phyloP scores from a whole-genome alignment of 2,329 filamentous ascomycete genomes.

The Graphium sp. region DNA sequence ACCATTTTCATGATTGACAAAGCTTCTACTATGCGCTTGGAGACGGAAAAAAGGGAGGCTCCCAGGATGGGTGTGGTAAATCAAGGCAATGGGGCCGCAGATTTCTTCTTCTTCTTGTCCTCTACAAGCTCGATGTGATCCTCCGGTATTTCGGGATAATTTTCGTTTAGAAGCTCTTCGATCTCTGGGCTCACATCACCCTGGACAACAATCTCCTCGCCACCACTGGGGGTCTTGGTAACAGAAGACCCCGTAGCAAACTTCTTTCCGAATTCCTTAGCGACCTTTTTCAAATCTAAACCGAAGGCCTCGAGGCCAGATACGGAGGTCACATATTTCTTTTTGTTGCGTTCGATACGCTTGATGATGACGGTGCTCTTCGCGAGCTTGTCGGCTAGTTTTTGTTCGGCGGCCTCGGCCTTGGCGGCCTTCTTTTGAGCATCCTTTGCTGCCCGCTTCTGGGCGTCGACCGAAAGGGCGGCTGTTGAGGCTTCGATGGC shows the following conservation, averaged over 20 bases:
- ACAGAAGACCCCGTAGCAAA: constrained; percentile 90
- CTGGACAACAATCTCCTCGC: constrained; percentile 95
- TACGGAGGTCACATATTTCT: constrained; percentile 92
- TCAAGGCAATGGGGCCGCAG: constrained; percentile 5
- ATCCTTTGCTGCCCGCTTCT: constrained; percentile 91
- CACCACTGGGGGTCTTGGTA: constrained; percentile 70
- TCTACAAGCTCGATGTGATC: constrained; percentile 91
- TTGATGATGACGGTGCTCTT: constrained; percentile 79
- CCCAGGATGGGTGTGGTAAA: too few relatives aligned
- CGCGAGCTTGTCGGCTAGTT: constrained; percentile 68
- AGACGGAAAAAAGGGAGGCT: too few relatives aligned
- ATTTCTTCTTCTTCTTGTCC: constrained; percentile 76
- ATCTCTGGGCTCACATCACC: constrained; percentile 94
- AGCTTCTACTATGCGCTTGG: too few relatives aligned
- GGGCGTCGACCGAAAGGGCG: constrained; percentile 73
- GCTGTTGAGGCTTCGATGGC: constrained; percentile 72
- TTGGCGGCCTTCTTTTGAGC: constrained; percentile 94
- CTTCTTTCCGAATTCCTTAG: constrained; percentile 97
- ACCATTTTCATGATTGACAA: too few relatives aligned
- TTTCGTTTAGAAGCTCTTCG: constrained; percentile 75
- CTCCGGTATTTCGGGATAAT: constrained; percentile 80
- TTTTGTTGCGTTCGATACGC: constrained; percentile 94
- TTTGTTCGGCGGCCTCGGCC: constrained; percentile 72
- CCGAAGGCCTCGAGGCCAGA: constrained; percentile 80
- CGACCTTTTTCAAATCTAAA: constrained; percentile 78